A percentile compares a stretch with the other conserved stretches of the same genome.
Evolutionary conservation across 208 protist species (phyloP).

Genomic region (Wallacemonas sp.): DNA sequence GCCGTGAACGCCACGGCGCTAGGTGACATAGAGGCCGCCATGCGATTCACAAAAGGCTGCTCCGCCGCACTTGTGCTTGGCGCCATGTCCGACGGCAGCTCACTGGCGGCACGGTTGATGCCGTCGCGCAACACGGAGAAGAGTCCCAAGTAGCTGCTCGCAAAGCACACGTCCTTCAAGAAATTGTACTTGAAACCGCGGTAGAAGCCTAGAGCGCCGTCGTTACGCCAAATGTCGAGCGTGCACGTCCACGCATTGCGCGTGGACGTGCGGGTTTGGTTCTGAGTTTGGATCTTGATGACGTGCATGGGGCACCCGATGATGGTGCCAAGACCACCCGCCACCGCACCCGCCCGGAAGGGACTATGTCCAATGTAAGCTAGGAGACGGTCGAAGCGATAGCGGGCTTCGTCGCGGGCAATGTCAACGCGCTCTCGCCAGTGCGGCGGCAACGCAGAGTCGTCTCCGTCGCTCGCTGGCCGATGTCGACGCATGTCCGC

Average conservation of each 20-base stretch:
- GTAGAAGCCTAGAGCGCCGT: conserved; percentile 80
- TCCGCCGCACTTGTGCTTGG: not conserved
- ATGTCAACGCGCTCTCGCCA: not conserved
- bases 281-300: conserved; percentile 88
- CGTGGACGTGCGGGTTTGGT: conserved; percentile 42
- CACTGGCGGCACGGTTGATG: not conserved
- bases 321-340: conserved; percentile 78
- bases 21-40: conserved; percentile 6
- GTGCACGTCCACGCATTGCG: conserved; percentile 81
- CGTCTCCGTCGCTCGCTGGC: not conserved
- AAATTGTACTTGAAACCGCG: conserved; percentile 72
- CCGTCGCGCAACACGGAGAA: conserved; percentile 48
- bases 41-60: not conserved
- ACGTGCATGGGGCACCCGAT: conserved; percentile 90
- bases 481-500: not conserved
- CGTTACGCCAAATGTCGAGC: conserved; percentile 41
- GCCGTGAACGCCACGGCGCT: conserved; percentile 46
- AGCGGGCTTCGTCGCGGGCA: not conserved
- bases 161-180: conserved; percentile 76
- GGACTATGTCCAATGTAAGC: conserved; percentile 39
- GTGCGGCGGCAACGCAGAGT: not conserved
- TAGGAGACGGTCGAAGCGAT: not conserved
- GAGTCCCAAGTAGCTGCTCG: conserved; percentile 73
- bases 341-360: conserved; percentile 68
- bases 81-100: not conserved